phyloP scores from a whole-genome alignment of 495 filamentous ascomycete species.

The Trichoderma gamsii region DNA sequence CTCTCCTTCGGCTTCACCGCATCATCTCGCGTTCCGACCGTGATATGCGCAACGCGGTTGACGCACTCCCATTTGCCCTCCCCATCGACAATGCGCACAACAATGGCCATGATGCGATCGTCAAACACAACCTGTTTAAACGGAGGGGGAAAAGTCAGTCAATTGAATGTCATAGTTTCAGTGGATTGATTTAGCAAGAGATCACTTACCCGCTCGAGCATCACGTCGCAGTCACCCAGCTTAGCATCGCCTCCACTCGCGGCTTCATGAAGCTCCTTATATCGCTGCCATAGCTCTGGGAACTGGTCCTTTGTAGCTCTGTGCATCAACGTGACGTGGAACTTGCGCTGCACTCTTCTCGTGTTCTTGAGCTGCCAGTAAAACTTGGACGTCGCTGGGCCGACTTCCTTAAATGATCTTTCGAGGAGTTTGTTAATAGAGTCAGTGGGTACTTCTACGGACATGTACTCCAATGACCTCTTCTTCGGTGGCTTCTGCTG shows the following conservation, averaged over 20 bases:
- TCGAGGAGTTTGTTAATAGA: conserved; percentile 59
- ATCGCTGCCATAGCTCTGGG: conserved; percentile 65
- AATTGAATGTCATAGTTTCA: neutral
- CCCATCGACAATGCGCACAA: conserved; percentile 58
- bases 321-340: conserved; percentile 94
- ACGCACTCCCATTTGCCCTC: conserved; percentile 55
- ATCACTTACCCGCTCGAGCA: conserved; percentile 38
- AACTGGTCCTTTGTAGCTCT: conserved; percentile 52
- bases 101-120: conserved; percentile 77
- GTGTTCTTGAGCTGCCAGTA: conserved; percentile 68
- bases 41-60: conserved; percentile 81
- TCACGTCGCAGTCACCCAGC: conserved; percentile 43
- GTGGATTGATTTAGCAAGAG: neutral
- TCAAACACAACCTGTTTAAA: conserved; percentile 60
- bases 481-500: conserved; percentile 37
- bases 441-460: conserved; percentile 53
- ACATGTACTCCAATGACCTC: conserved; percentile 73
- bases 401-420: conserved; percentile 53
- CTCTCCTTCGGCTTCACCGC: conserved; percentile 87
- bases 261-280: conserved; percentile 44
- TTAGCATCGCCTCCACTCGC: conserved; percentile 31
- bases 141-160: neutral
- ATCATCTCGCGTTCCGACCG: conserved; percentile 68
- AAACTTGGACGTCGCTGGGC: conserved; percentile 50
- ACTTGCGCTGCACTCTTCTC: conserved; percentile 71